Conservation (phyloP, 164 flowering plant genomes). For the Tetracentron sinense region DNA sequence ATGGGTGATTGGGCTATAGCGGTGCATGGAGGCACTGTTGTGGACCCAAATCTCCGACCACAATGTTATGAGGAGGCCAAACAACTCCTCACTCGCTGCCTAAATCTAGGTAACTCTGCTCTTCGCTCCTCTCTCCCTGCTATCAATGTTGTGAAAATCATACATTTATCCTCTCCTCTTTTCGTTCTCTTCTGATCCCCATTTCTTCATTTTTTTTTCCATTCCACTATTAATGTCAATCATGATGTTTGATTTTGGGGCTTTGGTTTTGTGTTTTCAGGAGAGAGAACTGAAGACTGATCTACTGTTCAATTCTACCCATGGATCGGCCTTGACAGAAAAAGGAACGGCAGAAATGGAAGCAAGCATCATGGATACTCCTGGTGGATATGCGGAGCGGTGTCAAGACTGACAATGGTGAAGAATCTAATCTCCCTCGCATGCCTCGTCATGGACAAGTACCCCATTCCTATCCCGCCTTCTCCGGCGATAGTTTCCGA, state of each 20-base stretch:
- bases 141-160: conserved; percentile 89
- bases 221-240: too few relatives aligned
- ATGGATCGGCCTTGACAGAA: too few relatives aligned
- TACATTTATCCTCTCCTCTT: too few relatives aligned
- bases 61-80: conserved; percentile 69
- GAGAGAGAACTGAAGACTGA: conserved; percentile 82
- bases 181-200: conserved; percentile 29
- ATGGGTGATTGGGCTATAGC: conserved; percentile 61
- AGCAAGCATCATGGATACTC: conserved; percentile 91
- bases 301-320: conserved; percentile 87
- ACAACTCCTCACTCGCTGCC: conserved; percentile 72
- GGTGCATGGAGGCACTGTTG: conserved; percentile 56
- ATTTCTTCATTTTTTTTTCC: too few relatives aligned
- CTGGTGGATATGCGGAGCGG: conserved; percentile 80
- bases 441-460: conserved; percentile 90
- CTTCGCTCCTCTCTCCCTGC: conserved; percentile 68
- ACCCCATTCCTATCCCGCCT: conserved; percentile 75
- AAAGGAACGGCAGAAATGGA: conserved; percentile 98
- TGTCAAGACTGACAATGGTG: conserved; percentile 82
- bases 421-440: conserved; percentile 75
- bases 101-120: conserved; percentile 73
- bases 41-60: conserved; percentile 47
- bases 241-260: conserved; percentile 13
- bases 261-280: conserved; percentile 39
- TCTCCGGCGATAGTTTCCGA: too few relatives aligned